Evolutionary conservation across 2,329 filamentous ascomycete genomes (phyloP), one percentile per base, ranked within the genome.

Genomic region (Colletotrichum tropicale): DNA sequence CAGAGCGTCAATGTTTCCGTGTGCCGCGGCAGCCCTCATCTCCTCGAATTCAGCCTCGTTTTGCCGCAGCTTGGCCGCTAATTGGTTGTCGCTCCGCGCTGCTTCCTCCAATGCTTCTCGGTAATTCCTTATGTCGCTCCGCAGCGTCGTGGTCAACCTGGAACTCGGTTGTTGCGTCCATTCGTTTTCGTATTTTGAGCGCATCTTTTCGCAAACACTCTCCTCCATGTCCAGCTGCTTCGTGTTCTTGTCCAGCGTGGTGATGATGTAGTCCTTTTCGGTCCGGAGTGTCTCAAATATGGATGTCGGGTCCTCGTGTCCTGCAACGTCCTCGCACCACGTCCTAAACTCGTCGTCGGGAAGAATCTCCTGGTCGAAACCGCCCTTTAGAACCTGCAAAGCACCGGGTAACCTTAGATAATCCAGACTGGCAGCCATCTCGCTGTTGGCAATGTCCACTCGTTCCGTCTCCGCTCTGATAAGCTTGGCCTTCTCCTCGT

Each of bases 151-250:
- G 2, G 96, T 99, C 55, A 99, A 89, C 72, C 95, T 91, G 36
- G 95, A 95, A 82, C 96, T 98, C 13, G 97, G 97, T 81, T 99
- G 97, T 81, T 99, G 97, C 21, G 95, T 98, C 97, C 97, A 99
- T 70, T 98, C 96, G 32, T 90, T 91, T 71, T 96, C 96, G 83
- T 98, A 98, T 83, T 99, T 99, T 15, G 96, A 98, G 62, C 97
- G 92, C 97, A 99, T 99, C 88, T 98, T 99, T 84, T 99, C 97
- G 83, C 97, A 99, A 1, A 98, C 95, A 71, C 95, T 98, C 86
- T 98, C 98, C 84, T 99, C 97, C 92, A 97, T 96, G 79, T 99
- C 97, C 56, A 99, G 87, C 81, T 98, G 94, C 83, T 98, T 98
- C 71, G 93, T 93, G 80, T 95, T 95, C 73, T 91, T 91, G 72